A percentile compares a stretch with the other conserved stretches of the same genome.
Conservation (phyloP, 2,329 filamentous ascomycete species). For the Parastagonospora nodorum region DNA sequence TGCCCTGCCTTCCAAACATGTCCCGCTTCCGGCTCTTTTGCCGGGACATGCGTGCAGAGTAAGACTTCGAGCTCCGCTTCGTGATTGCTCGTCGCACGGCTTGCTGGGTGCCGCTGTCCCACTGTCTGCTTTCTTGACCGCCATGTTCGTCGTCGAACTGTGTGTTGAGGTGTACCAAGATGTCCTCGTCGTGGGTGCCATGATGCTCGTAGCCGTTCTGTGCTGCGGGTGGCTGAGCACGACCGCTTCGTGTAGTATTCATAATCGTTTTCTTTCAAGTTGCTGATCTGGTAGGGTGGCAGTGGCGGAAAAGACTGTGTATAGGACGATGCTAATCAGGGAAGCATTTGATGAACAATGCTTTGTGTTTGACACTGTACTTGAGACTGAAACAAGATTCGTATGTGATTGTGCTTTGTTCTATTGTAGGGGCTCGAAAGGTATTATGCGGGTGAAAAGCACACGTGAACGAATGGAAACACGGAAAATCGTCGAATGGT, state of each 20-base stretch:
- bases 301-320: constrained; percentile 12
- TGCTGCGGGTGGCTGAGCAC: constrained; percentile 16
- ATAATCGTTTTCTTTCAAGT: constrained; percentile 15
- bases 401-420: constrained; percentile 33
- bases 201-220: constrained; percentile 14
- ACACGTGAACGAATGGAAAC: constrained; percentile 2
- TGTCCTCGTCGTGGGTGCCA: constrained; percentile 26
- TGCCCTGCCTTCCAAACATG: constrained; percentile 62
- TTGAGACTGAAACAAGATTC: constrained; percentile 31
- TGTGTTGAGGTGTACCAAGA: constrained; percentile 32
- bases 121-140: constrained; percentile 20
- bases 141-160: constrained; percentile 26
- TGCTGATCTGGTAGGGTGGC: constrained; percentile 2
- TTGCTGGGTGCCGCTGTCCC: constrained; percentile 33
- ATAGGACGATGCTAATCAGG: constrained; percentile 1
- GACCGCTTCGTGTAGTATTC: constrained; percentile 17
- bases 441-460: constrained; percentile 13
- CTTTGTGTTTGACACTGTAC: constrained; percentile 24
- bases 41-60: constrained; percentile 43
- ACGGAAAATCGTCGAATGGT: constrained; percentile 9
- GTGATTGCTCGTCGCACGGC: constrained; percentile 33
- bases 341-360: constrained; percentile 24
- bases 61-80: constrained; percentile 41
- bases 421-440: constrained; percentile 25
- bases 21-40: constrained; percentile 65